These are phyloP conservation scores for Fusarium albosuccineum DNA, from an alignment of 2,329 filamentous ascomycete species.

Conservation along the genomic window DNA sequence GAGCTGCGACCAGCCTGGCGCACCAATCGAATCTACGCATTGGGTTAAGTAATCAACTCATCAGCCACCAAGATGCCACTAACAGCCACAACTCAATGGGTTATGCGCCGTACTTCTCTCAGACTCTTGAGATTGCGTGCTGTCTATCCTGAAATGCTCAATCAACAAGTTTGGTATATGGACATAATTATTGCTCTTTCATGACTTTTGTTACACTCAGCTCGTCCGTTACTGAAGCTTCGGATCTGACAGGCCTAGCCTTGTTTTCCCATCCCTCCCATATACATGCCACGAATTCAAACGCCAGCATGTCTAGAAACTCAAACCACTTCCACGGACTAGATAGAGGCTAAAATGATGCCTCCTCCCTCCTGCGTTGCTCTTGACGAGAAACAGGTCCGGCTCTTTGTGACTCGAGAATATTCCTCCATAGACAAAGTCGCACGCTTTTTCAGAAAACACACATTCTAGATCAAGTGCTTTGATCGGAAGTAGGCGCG, in stretches of 20 bases:
- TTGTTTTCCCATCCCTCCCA: constrained; percentile 40
- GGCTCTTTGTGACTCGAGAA: constrained; percentile 19
- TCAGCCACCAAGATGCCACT: constrained; percentile 23
- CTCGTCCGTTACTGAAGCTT: constrained; percentile 40
- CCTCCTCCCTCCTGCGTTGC: constrained; percentile 9
- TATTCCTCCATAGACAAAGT: constrained; percentile 18
- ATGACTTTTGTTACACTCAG: constrained; percentile 47
- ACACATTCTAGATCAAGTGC: constrained; percentile 53
- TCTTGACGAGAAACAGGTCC: constrained; percentile 14
- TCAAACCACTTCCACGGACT: constrained; percentile 29
- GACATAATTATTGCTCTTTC: constrained; percentile 46
- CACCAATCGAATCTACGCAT: constrained; percentile 33
- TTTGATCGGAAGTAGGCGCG: constrained; percentile 90
- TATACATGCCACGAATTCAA: constrained; percentile 46
- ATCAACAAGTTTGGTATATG: constrained; percentile 19
- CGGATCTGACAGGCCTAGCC: constrained; percentile 25
- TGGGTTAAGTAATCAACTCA: constrained; percentile 18
- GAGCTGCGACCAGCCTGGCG: constrained; percentile 15
- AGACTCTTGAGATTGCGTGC: constrained; percentile 18
- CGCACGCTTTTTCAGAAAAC: constrained; percentile 34
- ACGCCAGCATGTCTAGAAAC: constrained; percentile 43
- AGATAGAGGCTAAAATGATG: constrained; percentile 22
- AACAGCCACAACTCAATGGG: constrained; percentile 11
- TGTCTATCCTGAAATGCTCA: constrained; percentile 1
- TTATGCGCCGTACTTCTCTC: constrained; percentile 28